Conservation (phyloP, 306 rosid genomes). For the Pyrus bretschneideri region DNA sequence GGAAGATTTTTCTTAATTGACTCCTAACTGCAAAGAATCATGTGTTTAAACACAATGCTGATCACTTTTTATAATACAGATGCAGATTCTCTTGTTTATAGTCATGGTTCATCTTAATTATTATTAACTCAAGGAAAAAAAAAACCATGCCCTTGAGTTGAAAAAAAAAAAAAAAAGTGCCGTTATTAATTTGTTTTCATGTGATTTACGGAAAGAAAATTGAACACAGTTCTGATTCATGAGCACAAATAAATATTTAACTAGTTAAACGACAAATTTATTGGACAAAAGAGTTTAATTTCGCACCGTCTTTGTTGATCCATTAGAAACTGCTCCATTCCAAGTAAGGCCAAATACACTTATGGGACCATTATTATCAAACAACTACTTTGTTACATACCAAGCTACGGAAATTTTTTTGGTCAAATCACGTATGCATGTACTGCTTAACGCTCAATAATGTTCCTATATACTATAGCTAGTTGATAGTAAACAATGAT, state of each 20-base stretch:
- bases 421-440: not conserved
- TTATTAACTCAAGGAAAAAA: not conserved
- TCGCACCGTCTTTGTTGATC: not conserved
- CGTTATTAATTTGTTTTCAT: no score
- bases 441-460: not conserved
- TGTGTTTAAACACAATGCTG: not conserved
- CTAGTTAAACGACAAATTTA: not conserved
- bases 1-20: not conserved
- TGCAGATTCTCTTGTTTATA: not conserved
- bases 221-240: not conserved
- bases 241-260: no score
- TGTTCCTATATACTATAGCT: not conserved
- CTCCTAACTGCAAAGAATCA: not conserved
- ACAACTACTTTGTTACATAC: not conserved
- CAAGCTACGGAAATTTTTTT: no score
- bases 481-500: not conserved
- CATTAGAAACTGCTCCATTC: not conserved
- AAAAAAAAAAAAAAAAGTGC: not conserved
- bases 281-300: not conserved
- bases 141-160: not conserved
- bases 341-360: not conserved
- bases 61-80: not conserved
- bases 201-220: no score
- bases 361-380: not conserved
- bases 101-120: not conserved